phyloP scores from a whole-genome alignment of 345 rosid genomes.

The Sisymbrium irio region DNA sequence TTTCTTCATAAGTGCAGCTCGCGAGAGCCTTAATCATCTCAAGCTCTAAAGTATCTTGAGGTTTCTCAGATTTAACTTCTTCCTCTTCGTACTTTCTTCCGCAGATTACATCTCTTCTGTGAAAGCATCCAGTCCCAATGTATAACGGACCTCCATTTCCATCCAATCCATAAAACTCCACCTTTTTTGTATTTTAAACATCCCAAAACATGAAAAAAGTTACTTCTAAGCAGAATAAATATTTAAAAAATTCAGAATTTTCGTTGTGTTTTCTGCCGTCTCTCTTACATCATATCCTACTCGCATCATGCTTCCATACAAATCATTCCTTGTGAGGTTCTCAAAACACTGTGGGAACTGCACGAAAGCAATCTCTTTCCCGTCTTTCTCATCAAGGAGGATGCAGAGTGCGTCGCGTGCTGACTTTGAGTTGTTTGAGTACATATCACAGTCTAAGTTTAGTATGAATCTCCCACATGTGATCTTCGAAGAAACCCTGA shows the following conservation, averaged over 20 bases:
- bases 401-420: slow-evolving; percentile 74
- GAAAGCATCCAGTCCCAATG: slow-evolving; percentile 78
- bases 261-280: background rate
- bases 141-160: slow-evolving; percentile 69
- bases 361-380: slow-evolving; percentile 63
- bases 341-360: slow-evolving; percentile 60
- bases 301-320: slow-evolving; percentile 36
- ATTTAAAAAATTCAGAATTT: background rate
- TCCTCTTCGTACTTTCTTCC: slow-evolving; percentile 44
- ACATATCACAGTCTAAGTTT: slow-evolving; percentile 84
- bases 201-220: slow-evolving; percentile 23
- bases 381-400: slow-evolving; percentile 67
- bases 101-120: slow-evolving; percentile 65
- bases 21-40: slow-evolving; percentile 49
- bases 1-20: slow-evolving; percentile 52
- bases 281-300: slow-evolving; percentile 1
- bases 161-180: slow-evolving; percentile 63
- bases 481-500: slow-evolving; percentile 63
- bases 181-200: slow-evolving; percentile 39
- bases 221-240: background rate
- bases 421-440: slow-evolving; percentile 56
- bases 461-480: slow-evolving; percentile 58
- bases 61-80: background rate
- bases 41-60: slow-evolving; percentile 25
- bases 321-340: slow-evolving; percentile 57